Percentiles rank a stretch among this genome's conserved stretches.
These are phyloP conservation scores for Boeremia exigua DNA, from an alignment of 2,329 filamentous ascomycete genomes.

Conservation along the genomic window DNA sequence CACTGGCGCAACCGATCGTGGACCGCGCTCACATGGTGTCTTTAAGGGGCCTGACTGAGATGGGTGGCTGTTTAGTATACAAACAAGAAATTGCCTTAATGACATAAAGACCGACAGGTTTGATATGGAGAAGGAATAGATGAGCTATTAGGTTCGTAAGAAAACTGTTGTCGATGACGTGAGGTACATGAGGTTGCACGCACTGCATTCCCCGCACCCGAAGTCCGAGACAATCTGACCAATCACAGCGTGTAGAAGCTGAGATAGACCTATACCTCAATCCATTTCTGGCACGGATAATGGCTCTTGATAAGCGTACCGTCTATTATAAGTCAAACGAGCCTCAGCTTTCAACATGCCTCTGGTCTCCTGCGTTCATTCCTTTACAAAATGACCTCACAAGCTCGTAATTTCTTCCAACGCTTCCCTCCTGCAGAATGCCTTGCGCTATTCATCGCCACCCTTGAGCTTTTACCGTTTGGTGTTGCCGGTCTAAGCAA, in stretches of 20 bases:
- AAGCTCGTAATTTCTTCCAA: constrained; percentile 25
- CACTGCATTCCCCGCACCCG: constrained; percentile 15
- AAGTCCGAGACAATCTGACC: constrained; percentile 12
- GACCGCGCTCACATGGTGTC: too few species aligned
- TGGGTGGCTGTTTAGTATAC: too few species aligned
- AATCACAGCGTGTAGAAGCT: neutral
- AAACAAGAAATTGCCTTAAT: too few species aligned
- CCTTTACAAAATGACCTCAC: constrained; percentile 21
- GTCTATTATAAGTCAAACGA: neutral
- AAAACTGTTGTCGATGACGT: neutral
- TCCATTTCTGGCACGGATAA: neutral
- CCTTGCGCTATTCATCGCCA: constrained; percentile 30
- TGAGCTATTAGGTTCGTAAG: too few species aligned
- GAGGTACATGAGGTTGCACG: neutral
- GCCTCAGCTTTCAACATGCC: neutral
- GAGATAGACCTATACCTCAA: neutral
- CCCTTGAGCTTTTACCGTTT: constrained; percentile 31
- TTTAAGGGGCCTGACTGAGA: too few species aligned
- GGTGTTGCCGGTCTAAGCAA: constrained; percentile 28
- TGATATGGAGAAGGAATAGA: too few species aligned
- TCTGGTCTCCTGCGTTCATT: neutral
- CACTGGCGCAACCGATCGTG: neutral
- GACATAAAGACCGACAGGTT: too few species aligned
- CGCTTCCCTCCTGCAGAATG: constrained; percentile 33
- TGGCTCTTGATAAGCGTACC: neutral